Conservation (phyloP, 192 early-diverging fungal genomes). For the Coemansia sp. region DNA sequence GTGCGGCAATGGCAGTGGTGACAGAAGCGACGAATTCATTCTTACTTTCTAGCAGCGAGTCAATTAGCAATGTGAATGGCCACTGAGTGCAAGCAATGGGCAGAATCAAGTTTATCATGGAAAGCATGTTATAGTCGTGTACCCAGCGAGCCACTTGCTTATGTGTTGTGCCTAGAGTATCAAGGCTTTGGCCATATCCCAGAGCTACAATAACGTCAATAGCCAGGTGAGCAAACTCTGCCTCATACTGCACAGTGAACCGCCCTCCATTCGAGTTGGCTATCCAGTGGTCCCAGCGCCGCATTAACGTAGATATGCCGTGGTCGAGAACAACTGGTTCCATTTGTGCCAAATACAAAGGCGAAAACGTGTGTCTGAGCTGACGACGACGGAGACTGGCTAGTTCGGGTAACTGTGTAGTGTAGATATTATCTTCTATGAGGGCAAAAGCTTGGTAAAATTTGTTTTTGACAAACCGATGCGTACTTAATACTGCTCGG, state of each 20-base stretch:
- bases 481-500: slow-evolving; percentile 21
- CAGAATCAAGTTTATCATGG: slow-evolving; percentile 15
- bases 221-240: slow-evolving; percentile 23
- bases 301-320: slow-evolving; percentile 18
- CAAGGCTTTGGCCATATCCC: slow-evolving; percentile 40
- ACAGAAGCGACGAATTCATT: slow-evolving; percentile 24
- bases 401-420: slow-evolving; percentile 30
- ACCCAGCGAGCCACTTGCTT: slow-evolving; percentile 27
- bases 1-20: slow-evolving; percentile 4
- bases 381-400: slow-evolving; percentile 19
- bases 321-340: slow-evolving; percentile 31
- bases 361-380: slow-evolving; percentile 11
- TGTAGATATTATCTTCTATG: slow-evolving; percentile 26
- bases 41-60: slow-evolving; percentile 13
- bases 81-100: neutral
- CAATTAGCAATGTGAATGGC: slow-evolving; percentile 14
- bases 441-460: slow-evolving; percentile 33
- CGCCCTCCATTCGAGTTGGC: neutral
- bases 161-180: slow-evolving; percentile 15
- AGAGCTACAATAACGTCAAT: slow-evolving; percentile 34
- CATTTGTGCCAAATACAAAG: slow-evolving; percentile 17
- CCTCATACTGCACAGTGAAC: slow-evolving; percentile 20
- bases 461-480: slow-evolving; percentile 30
- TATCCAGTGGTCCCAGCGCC: slow-evolving; percentile 25
- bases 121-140: slow-evolving; percentile 20